Base-by-base conservation (phyloP, 192 early-diverging fungal genomes). In the Entomortierella chlamydospora region DNA sequence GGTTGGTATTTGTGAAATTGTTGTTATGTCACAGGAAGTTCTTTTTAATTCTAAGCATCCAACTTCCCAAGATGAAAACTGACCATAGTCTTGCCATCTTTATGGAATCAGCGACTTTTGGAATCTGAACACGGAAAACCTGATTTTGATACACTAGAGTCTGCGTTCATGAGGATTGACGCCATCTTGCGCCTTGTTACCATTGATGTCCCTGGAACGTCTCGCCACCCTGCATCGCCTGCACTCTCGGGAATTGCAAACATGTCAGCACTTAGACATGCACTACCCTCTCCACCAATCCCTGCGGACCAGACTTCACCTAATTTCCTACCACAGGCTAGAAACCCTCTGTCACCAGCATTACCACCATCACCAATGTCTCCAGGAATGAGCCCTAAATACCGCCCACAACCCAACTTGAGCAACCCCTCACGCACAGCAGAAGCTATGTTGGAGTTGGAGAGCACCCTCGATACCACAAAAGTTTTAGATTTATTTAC, bases 401-500 rank as follows among this genome's bases (percentile, higher is more conserved):
- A 50, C 15, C 53, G 42, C n/a, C 78, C 64, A 22, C 53, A 55
- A 29, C 64, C 30, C 8, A 61, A 29, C 34, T 28, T 20, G 2
- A 31, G 4, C 30, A 55, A 57, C 25, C 57, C 59, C 31, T 28
- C 64, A 18, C 57, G 43, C 8, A 54, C 61, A 4, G 57, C 43
- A 26, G 60, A 55, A 7, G 59, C 61, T 11, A 69, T 85, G 66
- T 17, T 58, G 41, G 76, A 74, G 12, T 45, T 88, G 34, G 84
- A 88, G 51, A 50, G 30, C 9, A 57, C 77, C 20, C 61, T 88
- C 1, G 85, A 88, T 50, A 66, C 77, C 5, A 59, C 81, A 18
- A 83, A 62, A 52, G 81, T 73, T 25, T 59, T 81, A 13, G 87
- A 88, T 69, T 60, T 88, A 20, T 85, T 85, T 63, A 82, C 82